phyloP scores from a whole-genome alignment of 129 eudicot genomes.

The Flaveria ramosissima region DNA sequence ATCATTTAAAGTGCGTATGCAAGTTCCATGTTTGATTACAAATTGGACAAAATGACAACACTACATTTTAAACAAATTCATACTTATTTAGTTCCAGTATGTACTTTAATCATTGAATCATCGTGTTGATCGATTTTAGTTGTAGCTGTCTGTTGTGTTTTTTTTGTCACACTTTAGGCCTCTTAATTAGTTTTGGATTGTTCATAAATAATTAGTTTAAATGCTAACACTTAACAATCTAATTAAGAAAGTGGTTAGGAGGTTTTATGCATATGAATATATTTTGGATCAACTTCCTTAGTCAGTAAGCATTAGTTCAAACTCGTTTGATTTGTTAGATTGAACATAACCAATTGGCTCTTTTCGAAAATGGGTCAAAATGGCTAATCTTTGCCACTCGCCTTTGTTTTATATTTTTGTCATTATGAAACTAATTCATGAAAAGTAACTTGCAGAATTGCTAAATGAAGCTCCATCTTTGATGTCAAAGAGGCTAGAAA shows the following conservation, averaged over 20 bases:
- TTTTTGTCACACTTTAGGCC: neutral
- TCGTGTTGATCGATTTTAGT: neutral
- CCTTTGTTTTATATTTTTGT: neutral
- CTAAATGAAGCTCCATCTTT: conserved; percentile 57
- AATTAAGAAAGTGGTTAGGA: neutral
- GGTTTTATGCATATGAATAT: neutral
- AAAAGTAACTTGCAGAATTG: conserved; percentile 35
- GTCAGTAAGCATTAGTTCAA: neutral
- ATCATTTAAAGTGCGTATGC: too few relatives aligned
- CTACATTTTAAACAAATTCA: neutral
- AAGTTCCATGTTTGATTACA: neutral
- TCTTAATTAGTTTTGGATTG: neutral
- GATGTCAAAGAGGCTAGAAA: too few relatives aligned
- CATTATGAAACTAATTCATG: neutral
- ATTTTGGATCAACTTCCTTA: neutral
- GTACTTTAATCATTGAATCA: too few relatives aligned
- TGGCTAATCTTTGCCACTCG: neutral
- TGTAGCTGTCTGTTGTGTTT: neutral
- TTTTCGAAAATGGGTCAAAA: neutral
- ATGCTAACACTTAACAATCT: neutral
- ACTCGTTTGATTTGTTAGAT: neutral
- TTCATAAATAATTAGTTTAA: neutral
- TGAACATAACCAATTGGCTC: neutral
- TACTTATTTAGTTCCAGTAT: neutral
- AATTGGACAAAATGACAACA: neutral